phyloP scores from a whole-genome alignment of 164 flowering plant species.

The Warburgia ugandensis region DNA sequence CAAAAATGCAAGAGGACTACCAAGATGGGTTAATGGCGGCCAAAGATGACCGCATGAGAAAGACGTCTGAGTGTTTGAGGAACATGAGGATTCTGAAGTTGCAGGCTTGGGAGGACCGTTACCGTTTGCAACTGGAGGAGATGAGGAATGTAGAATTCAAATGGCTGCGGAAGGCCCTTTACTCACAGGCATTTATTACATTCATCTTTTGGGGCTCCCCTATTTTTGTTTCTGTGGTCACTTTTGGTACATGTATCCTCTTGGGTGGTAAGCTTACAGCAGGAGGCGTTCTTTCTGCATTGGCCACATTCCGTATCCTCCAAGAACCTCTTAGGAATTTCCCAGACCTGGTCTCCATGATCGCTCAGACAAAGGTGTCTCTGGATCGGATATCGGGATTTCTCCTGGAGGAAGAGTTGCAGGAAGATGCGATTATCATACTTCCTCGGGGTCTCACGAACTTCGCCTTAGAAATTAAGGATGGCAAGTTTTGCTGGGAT shows the following conservation, averaged over 20 bases:
- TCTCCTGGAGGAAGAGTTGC: slow-evolving; percentile 83
- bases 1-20: slow-evolving; percentile 79
- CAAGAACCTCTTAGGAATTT: slow-evolving; percentile 97
- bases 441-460: slow-evolving; percentile 61
- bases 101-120: slow-evolving; percentile 97
- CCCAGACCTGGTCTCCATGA: slow-evolving; percentile 93
- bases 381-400: slow-evolving; percentile 81
- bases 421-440: slow-evolving; percentile 68
- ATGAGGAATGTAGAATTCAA: slow-evolving; percentile 81
- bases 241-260: slow-evolving; percentile 77
- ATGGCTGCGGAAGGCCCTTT: slow-evolving; percentile 84
- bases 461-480: slow-evolving; percentile 64
- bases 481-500: slow-evolving; percentile 84
- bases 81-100: slow-evolving; percentile 92
- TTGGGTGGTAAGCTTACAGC: slow-evolving; percentile 82
- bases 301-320: slow-evolving; percentile 93
- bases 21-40: slow-evolving; percentile 90
- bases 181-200: slow-evolving; percentile 87
- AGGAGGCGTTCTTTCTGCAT: slow-evolving; percentile 88
- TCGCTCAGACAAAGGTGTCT: slow-evolving; percentile 97
- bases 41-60: slow-evolving; percentile 97
- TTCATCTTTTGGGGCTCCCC: slow-evolving; percentile 97
- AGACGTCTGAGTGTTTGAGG: slow-evolving; percentile 87
- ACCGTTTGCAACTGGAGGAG: slow-evolving; percentile 58
- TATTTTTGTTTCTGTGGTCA: slow-evolving; percentile 78